These are phyloP conservation scores for Talaromyces sp. DNA, from an alignment of 2,329 filamentous ascomycete genomes.

Conservation along the genomic window DNA sequence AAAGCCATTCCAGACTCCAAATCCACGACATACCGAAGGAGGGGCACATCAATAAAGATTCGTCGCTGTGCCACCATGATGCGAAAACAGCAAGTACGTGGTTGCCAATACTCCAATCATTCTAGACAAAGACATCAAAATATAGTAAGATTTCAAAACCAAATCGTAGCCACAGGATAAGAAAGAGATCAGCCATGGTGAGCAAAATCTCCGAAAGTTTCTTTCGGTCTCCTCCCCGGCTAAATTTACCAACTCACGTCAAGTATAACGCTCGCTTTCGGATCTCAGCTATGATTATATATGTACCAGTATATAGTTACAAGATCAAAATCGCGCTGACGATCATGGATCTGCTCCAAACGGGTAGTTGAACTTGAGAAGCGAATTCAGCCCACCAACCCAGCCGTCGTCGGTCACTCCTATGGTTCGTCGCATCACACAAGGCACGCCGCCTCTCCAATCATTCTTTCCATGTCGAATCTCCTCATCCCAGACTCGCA, in stretches of 20 bases:
- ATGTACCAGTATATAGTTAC: neutral
- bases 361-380: conserved; percentile 96
- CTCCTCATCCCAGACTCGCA: conserved; percentile 82
- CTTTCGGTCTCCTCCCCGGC: neutral
- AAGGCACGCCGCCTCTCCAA: conserved; percentile 81
- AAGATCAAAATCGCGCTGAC: neutral
- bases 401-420: conserved; percentile 75
- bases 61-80: neutral
- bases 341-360: conserved; percentile 67
- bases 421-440: conserved; percentile 69
- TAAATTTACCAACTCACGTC: neutral
- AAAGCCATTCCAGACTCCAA: neutral
- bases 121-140: neutral
- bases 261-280: neutral
- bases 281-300: neutral
- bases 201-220: neutral
- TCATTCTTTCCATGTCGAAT: conserved; percentile 57
- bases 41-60: neutral
- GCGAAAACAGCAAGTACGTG: neutral
- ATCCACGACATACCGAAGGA: neutral
- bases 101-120: neutral
- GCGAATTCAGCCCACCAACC: conserved; percentile 89
- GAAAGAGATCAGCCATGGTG: neutral
- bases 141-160: neutral
- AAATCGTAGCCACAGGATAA: neutral